Percentiles rank a stretch among this genome's conserved stretches.
phyloP scores from a whole-genome alignment of 371 early-diverging fungal species.

The Syncephalis plumigaleata region DNA sequence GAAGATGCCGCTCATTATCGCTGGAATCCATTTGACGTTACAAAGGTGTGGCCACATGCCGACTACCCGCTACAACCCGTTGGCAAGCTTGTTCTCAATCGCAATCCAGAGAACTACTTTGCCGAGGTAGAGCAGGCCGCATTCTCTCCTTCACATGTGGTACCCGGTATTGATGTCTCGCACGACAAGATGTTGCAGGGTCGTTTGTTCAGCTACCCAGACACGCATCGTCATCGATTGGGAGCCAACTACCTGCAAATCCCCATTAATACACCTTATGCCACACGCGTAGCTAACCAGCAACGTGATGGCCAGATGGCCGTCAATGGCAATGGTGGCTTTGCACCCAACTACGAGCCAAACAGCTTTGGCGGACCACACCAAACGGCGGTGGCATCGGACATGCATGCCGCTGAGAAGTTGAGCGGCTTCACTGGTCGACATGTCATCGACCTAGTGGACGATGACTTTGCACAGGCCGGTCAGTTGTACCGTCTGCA shows the following conservation, averaged over 20 bases:
- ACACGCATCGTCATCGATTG: conserved; percentile 65
- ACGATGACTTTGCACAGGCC: conserved; percentile 59
- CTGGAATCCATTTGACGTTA: conserved; percentile 42
- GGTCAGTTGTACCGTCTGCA: conserved; percentile 46
- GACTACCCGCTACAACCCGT: conserved; percentile 41
- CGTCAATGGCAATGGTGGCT: conserved; percentile 45
- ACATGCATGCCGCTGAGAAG: conserved; percentile 9
- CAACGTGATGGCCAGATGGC: conserved; percentile 59
- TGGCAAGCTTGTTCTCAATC: conserved; percentile 51
- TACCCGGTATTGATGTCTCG: conserved; percentile 57
- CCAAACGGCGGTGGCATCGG: background rate
- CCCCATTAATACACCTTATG: conserved; percentile 54
- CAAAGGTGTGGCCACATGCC: conserved; percentile 44
- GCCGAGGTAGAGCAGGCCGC: conserved; percentile 66
- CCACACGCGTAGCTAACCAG: conserved; percentile 30
- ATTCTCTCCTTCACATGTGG: conserved; percentile 52
- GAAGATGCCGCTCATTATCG: conserved; percentile 32
- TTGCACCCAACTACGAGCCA: conserved; percentile 60
- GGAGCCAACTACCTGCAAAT: conserved; percentile 61
- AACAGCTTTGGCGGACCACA: conserved; percentile 16
- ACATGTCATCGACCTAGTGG: conserved; percentile 16
- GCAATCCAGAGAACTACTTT: conserved; percentile 66
- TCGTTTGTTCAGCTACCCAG: conserved; percentile 64
- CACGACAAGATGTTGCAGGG: conserved; percentile 65
- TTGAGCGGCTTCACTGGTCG: conserved; percentile 12